Evolutionary conservation across 306 rosid genomes (phyloP).

Genomic region (Carpinus fangiana): DNA sequence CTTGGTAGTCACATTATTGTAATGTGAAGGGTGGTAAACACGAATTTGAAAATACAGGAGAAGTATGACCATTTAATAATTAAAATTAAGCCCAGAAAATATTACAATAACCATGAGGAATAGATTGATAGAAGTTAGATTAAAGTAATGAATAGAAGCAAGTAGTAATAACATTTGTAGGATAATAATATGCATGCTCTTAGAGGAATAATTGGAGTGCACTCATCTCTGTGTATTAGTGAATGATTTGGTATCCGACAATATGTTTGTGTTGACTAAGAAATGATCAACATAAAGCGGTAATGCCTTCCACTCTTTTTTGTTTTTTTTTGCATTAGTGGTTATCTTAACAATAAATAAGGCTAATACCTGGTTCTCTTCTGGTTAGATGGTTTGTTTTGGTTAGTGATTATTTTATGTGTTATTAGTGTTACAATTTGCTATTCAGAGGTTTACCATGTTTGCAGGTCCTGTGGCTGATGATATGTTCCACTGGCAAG

Average conservation of each 20-base stretch:
- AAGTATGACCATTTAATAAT: neutral
- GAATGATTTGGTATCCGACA: neutral
- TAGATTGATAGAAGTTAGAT: neutral
- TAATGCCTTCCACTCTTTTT: too few species aligned
- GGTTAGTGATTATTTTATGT: neutral
- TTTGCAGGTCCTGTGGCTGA: slow-evolving; percentile 48
- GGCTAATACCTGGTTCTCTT: neutral
- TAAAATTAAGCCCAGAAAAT: neutral
- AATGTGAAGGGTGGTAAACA: neutral
- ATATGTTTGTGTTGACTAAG: neutral
- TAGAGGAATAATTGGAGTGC: neutral
- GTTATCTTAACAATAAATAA: too few species aligned
- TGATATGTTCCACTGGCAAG: slow-evolving; percentile 61
- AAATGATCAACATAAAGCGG: neutral
- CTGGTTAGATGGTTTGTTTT: slow-evolving; percentile 6
- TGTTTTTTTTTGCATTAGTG: too few species aligned
- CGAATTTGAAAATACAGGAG: neutral
- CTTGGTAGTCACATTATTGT: neutral
- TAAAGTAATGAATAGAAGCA: neutral
- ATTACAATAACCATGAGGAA: neutral
- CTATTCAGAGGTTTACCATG: neutral
- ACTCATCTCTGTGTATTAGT: neutral
- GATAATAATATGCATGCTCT: neutral
- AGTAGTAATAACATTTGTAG: neutral
- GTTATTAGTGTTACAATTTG: neutral